Evolutionary conservation across 139 green algal species (phyloP), one percentile per base, ranked within the genome.

Genomic region (Yamagishiella unicocca): DNA sequence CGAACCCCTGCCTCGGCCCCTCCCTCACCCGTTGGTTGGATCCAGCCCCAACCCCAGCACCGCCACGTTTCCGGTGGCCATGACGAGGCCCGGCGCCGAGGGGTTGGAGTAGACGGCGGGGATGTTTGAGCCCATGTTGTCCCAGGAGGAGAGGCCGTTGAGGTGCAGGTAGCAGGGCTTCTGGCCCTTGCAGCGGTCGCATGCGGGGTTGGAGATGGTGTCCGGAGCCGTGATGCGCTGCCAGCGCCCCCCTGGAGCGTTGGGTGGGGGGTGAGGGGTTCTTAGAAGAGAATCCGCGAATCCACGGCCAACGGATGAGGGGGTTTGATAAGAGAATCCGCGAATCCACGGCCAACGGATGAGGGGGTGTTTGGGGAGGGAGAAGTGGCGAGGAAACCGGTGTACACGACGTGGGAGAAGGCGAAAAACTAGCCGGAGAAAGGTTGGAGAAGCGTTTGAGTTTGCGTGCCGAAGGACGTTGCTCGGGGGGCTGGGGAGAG

Each of bases 1-100:
- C 17, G 25, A 5, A 62, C 73, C 33, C n/a, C 42, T 29, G 9
- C 73, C 9, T 53, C 77, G 43, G 6, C 54, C 55, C 4, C 46
- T 25, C 45, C 89, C 92, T 86, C 82, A 93, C 89, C 90, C 92
- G 66, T 93, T 89, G 38, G 90, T 92, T 45, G 90, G 87, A 19
- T 93, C 89, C 42, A 95, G 83, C 6, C 92, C 92, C 24, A 75
- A 29, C 4, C 91, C 89, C 29, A 84, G 68, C 27, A 79, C 45
- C 0, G 58, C 96, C 40, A 97, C 90, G 86, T 98, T 99, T 78
- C 97, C 97, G 8, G 93, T 96, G 17, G 92, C 97, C 83, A 99
- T 95, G 35, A 99, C 87, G 35, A 99, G 29, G 29, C 97, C 97
- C 1, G 97, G 97, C 0, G 96, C 95, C 31, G 89, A 94, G 54